These are phyloP conservation scores for Neocallimastix lanati DNA, from an alignment of 192 early-diverging fungal species.

Conservation along the genomic window DNA sequence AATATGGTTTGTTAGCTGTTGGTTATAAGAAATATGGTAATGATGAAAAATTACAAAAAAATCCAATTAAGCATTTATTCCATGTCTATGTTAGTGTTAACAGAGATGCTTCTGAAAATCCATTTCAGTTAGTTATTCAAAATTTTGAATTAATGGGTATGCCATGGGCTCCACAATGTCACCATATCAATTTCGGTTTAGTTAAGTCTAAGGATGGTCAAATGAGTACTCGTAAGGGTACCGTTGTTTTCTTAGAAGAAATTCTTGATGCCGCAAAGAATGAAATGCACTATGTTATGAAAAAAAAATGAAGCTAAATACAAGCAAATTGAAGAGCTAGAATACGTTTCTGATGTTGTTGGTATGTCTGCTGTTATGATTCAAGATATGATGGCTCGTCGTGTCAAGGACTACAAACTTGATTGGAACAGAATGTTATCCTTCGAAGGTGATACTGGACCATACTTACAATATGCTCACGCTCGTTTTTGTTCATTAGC, in stretches of 20 bases:
- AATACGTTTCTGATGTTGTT: conserved; percentile 62
- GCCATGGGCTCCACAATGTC: conserved; percentile 62
- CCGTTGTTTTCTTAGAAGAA: conserved; percentile 85
- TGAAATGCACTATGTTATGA: conserved; percentile 80
- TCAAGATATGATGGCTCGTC: conserved; percentile 76
- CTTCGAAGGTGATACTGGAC: conserved; percentile 98
- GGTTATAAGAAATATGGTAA: conserved; percentile 66
- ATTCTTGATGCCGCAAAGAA: conserved; percentile 73
- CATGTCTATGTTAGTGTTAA: conserved; percentile 86
- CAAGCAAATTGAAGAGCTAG: conserved; percentile 59
- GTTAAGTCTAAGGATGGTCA: conserved; percentile 56
- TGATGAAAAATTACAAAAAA: conserved; percentile 54
- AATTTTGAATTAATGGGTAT: conserved; percentile 64
- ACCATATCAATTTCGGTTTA: conserved; percentile 88
- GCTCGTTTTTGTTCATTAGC: conserved; percentile 89
- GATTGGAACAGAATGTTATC: conserved; percentile 78
- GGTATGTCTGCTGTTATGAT: conserved; percentile 84
- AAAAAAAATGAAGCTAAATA: conserved; percentile 73
- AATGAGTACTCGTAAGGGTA: conserved; percentile 93
- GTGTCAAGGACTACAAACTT: conserved; percentile 90
- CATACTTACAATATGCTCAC: conserved; percentile 97
- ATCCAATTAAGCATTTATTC: conserved; percentile 82
- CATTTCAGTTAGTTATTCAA: conserved; percentile 90
- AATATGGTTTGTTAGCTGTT: conserved; percentile 88
- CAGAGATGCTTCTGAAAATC: conserved; percentile 43